Evolutionary conservation across 2,329 filamentous ascomycete species (phyloP).

Genomic region (Intubia oerlemansii): DNA sequence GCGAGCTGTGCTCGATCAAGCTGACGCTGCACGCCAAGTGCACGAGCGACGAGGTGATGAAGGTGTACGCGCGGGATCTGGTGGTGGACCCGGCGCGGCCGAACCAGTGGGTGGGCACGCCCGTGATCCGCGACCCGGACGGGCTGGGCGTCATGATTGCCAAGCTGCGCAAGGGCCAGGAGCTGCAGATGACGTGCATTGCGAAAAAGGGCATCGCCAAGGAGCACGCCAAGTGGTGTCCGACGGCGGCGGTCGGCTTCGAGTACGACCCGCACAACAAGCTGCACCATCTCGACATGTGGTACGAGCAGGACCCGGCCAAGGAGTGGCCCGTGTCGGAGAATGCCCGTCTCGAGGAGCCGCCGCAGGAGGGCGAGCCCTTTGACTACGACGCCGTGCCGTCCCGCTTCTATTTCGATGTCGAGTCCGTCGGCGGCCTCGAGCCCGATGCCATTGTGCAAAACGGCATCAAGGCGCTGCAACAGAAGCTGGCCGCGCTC

Average conservation of each 20-base stretch:
- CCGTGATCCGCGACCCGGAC: constrained; percentile 67
- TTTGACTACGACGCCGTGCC: constrained; percentile 86
- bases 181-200: constrained; percentile 74
- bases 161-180: constrained; percentile 77
- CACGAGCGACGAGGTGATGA: constrained; percentile 71
- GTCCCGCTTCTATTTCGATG: constrained; percentile 74
- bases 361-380: constrained; percentile 57
- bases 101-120: constrained; percentile 56
- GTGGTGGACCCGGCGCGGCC: constrained; percentile 47
- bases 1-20: constrained; percentile 74
- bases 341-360: constrained; percentile 62
- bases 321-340: constrained; percentile 58
- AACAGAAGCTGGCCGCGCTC: constrained; percentile 71
- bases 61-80: constrained; percentile 80
- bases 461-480: constrained; percentile 70
- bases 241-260: constrained; percentile 79
- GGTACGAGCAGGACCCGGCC: constrained; percentile 72
- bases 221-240: constrained; percentile 96
- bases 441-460: constrained; percentile 80
- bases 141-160: constrained; percentile 68
- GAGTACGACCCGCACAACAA: constrained; percentile 98
- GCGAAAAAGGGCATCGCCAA: constrained; percentile 98
- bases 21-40: constrained; percentile 73
- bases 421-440: constrained; percentile 73
- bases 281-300: constrained; percentile 74